Percentiles rank a stretch among this genome's conserved stretches.
phyloP scores from a whole-genome alignment of 352 stramenopile genomes.

The Pythium myriotylum region DNA sequence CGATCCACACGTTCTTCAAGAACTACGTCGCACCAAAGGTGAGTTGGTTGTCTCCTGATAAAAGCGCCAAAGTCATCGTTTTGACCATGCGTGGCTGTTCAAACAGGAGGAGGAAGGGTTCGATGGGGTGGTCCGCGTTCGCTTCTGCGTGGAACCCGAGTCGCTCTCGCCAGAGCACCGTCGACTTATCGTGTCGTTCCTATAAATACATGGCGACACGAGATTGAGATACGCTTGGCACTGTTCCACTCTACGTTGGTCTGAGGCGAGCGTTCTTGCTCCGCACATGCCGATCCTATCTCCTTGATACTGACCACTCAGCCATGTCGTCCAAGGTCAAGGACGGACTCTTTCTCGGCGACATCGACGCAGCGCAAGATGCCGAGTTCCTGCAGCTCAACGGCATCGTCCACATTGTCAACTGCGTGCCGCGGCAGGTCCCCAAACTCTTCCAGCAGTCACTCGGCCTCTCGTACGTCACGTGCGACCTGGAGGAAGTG shows the following conservation, averaged over 20 bases:
- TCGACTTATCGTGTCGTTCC: constrained; percentile 59
- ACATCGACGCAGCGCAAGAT: constrained; percentile 91
- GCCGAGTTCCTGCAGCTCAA: constrained; percentile 93
- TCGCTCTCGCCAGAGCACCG: constrained; percentile 39
- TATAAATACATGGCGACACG: constrained; percentile 40
- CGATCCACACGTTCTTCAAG: constrained; percentile 90
- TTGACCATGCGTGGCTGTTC: constrained; percentile 5
- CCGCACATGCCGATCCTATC: no score
- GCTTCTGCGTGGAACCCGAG: constrained; percentile 51
- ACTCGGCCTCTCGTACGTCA: constrained; percentile 80
- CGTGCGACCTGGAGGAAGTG: constrained; percentile 72
- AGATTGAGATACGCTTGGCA: constrained; percentile 13
- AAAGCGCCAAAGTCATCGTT: background rate
- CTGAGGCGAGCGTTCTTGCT: constrained; percentile 5
- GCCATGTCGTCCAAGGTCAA: constrained; percentile 94
- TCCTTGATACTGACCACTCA: background rate
- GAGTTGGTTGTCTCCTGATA: constrained; percentile 1
- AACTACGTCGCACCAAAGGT: constrained; percentile 59
- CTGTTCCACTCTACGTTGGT: constrained; percentile 7
- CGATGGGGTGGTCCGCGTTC: constrained; percentile 64
- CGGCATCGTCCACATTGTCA: constrained; percentile 91
- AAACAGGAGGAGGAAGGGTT: constrained; percentile 75
- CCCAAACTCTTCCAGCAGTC: constrained; percentile 92
- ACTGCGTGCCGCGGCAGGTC: constrained; percentile 89
- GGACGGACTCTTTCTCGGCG: constrained; percentile 94